Evolutionary conservation across 2,329 filamentous ascomycete genomes (phyloP).

Genomic region (Ophioceras dolichostomum): DNA sequence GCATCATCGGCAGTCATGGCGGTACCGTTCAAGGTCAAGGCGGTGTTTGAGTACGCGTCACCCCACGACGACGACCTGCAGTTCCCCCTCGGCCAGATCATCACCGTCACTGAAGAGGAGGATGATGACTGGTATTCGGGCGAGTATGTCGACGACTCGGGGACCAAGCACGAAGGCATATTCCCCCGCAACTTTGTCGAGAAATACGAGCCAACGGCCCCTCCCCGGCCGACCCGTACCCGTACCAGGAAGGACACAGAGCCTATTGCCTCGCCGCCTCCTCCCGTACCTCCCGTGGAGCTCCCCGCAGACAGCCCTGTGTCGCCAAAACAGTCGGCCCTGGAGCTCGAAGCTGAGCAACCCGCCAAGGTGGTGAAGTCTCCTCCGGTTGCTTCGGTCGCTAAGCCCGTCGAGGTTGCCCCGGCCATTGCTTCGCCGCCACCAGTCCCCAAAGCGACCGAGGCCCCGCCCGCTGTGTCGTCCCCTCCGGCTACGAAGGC

Average conservation of each 20-base stretch:
- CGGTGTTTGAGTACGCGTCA: slow-evolving; percentile 88
- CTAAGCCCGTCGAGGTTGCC: slow-evolving; percentile 14
- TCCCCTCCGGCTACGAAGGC: slow-evolving; percentile 26
- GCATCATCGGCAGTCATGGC: slow-evolving; percentile 44
- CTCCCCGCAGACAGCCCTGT: slow-evolving; percentile 19
- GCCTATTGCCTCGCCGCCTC: slow-evolving; percentile 21
- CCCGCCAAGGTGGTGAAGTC: slow-evolving; percentile 11
- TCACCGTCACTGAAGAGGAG: slow-evolving; percentile 86
- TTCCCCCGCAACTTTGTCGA: slow-evolving; percentile 98
- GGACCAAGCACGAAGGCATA: slow-evolving; percentile 68
- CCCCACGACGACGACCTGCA: slow-evolving; percentile 89
- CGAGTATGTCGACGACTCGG: slow-evolving; percentile 68
- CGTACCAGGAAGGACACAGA: slow-evolving; percentile 53
- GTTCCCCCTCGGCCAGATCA: slow-evolving; percentile 76
- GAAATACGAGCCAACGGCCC: slow-evolving; percentile 82
- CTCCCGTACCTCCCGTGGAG: slow-evolving; percentile 19
- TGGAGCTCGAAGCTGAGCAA: slow-evolving; percentile 11
- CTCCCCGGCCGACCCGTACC: slow-evolving; percentile 68
- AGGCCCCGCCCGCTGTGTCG: slow-evolving; percentile 18
- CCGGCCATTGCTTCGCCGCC: slow-evolving; percentile 21
- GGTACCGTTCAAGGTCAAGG: slow-evolving; percentile 84
- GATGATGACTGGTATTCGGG: slow-evolving; percentile 91
- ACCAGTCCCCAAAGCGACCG: slow-evolving; percentile 24
- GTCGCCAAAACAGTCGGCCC: slow-evolving; percentile 16
- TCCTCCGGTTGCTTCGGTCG: slow-evolving; percentile 10